A percentile compares a stretch with the other conserved stretches of the same genome.
Conservation (phyloP, 192 early-diverging fungal species). For the Oehlia diaphana region DNA sequence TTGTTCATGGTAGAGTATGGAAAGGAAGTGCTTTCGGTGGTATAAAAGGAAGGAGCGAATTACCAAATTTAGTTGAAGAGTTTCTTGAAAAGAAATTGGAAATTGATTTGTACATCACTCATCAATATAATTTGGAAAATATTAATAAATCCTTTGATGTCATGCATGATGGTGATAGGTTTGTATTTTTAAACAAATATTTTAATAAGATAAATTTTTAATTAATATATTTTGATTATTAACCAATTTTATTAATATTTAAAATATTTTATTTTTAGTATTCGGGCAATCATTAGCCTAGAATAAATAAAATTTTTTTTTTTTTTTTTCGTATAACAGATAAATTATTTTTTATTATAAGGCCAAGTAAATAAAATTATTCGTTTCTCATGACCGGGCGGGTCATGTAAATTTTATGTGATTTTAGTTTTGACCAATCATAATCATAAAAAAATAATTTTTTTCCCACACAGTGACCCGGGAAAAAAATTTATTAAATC, state of each 20-base stretch:
- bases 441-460: too few species aligned
- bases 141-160: conserved; percentile 93
- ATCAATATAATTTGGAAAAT: conserved; percentile 75
- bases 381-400: too few species aligned
- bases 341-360: too few species aligned
- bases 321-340: too few species aligned
- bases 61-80: conserved; percentile 84
- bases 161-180: conserved; percentile 80
- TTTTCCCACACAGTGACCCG: too few species aligned
- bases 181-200: neutral
- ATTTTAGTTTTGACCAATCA: too few species aligned
- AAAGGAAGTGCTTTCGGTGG: conserved; percentile 97
- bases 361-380: too few species aligned
- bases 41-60: conserved; percentile 89
- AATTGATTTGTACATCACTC: conserved; percentile 90
- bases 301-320: neutral
- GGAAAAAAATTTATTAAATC: too few species aligned
- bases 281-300: neutral
- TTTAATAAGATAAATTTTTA: neutral
- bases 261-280: neutral
- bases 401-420: too few species aligned
- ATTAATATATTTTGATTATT: too few species aligned
- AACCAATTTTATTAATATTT: neutral
- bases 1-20: conserved; percentile 95
- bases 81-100: conserved; percentile 85